phyloP scores from a whole-genome alignment of 2,329 filamentous ascomycete genomes.

The Penicillium hesseltinei region DNA sequence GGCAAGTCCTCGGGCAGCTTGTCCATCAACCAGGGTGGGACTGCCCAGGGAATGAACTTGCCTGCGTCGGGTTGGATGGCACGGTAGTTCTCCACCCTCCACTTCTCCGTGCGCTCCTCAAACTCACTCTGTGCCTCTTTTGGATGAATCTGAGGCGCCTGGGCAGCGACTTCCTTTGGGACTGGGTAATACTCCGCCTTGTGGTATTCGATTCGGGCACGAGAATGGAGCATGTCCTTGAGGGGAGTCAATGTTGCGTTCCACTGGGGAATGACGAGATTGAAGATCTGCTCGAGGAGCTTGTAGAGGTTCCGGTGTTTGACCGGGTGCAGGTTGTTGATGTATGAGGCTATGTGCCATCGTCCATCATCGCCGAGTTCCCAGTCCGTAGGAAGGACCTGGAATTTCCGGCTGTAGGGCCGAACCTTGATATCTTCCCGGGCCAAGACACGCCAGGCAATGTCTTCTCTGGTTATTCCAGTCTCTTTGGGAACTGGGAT shows the following conservation, averaged over 20 bases:
- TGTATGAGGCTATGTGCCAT: slow-evolving; percentile 42
- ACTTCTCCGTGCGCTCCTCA: slow-evolving; percentile 24
- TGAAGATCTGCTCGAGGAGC: slow-evolving; percentile 39
- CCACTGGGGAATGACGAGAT: slow-evolving; percentile 27
- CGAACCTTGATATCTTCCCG: slow-evolving; percentile 29
- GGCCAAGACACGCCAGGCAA: slow-evolving; percentile 29
- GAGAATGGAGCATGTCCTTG: slow-evolving; percentile 34
- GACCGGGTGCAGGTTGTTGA: slow-evolving; percentile 48
- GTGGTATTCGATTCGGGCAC: slow-evolving; percentile 31
- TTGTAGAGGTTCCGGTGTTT: slow-evolving; percentile 37
- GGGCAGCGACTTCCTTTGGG: slow-evolving; percentile 17
- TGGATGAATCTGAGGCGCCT: slow-evolving; percentile 13
- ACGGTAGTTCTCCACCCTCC: slow-evolving; percentile 24
- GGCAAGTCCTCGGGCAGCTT: slow-evolving; percentile 27
- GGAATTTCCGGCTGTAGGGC: slow-evolving; percentile 39
- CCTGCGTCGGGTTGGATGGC: slow-evolving; percentile 30
- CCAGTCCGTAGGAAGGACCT: slow-evolving; percentile 49
- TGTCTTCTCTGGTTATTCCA: slow-evolving; percentile 33
- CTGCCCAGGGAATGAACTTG: slow-evolving; percentile 32
- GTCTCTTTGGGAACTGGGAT: slow-evolving; percentile 28
- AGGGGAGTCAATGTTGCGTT: slow-evolving; percentile 32
- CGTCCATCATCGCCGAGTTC: slow-evolving; percentile 28
- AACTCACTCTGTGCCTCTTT: slow-evolving; percentile 25
- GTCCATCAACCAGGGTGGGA: slow-evolving; percentile 29
- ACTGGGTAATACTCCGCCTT: slow-evolving; percentile 31